Evolutionary conservation across 2,329 filamentous ascomycete genomes (phyloP), one percentile per base, ranked within the genome.

Genomic region (Talaromyces sp.): DNA sequence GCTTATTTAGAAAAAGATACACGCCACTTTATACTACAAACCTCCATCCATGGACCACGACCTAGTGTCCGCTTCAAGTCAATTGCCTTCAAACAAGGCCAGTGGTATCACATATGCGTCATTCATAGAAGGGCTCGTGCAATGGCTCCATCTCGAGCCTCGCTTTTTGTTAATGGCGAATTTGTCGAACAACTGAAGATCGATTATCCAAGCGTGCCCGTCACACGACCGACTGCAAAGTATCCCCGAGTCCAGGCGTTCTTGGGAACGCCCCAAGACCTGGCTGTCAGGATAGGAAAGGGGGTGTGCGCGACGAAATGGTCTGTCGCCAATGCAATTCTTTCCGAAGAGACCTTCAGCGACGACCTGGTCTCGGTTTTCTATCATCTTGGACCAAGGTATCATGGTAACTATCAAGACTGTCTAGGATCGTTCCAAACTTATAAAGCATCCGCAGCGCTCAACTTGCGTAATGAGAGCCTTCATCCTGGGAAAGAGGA

Each of bases 381-480:
- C 72, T 92, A 90, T 74, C 91, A 93, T 59, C 87, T 99, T 19
- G 94, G 95, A 0, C 90, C 93, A 27, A 88, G 92, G 57, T 99
- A 99, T 71, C 89, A 92, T 73, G 95, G 95, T 16, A 99, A 99
- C 74, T 97, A 96, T 71, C 95, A 99, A 78, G 95, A 99, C 73
- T 95, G 92, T 70, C 84, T 99, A 14, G 95, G 96, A 5, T 94
- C 93, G 1, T 96, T 99, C 73, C 93, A 98, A 74, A 99, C 96
- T 0, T 99, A 99, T 74, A 88, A 91, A 71, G 94, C 95, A 7
- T 98, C 95, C 1, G 94, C 95, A 8, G 89, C 91, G 62, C 81
- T 99, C 45, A 95, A 96, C 66, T 84, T 97, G 62, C 90, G 94
- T 54, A 98, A 98, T 71, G 95, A 99, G 73, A 87, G 93, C 60